Conservation (phyloP, 768 basidiomycete genomes). For the Russula earlei region DNA sequence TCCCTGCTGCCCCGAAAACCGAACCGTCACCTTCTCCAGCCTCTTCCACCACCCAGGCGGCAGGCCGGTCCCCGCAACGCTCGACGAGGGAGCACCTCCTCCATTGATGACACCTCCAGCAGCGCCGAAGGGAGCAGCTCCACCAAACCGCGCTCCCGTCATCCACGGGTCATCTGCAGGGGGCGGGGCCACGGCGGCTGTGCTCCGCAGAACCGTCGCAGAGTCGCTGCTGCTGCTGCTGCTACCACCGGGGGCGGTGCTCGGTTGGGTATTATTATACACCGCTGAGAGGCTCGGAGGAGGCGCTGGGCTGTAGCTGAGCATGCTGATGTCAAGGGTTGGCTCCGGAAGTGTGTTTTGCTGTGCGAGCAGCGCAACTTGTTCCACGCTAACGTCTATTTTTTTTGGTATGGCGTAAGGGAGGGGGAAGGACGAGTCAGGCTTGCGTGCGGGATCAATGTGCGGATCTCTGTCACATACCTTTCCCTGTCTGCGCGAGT, state of each 20-base stretch:
- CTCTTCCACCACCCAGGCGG: constrained; percentile 83
- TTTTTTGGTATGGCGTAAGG: neutral
- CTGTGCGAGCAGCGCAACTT: constrained; percentile 65
- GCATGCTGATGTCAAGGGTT: constrained; percentile 48
- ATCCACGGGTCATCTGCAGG: constrained; percentile 10
- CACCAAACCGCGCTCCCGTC: constrained; percentile 6
- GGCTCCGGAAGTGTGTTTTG: constrained; percentile 76
- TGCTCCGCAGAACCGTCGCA: neutral
- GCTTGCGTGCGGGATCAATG: neutral
- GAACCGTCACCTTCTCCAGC: constrained; percentile 62
- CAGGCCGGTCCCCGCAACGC: constrained; percentile 59
- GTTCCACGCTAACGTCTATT: constrained; percentile 72
- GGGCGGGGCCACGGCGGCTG: neutral
- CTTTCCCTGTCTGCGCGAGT: constrained; percentile 74
- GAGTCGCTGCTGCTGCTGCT: neutral
- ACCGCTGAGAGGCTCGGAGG: constrained; percentile 24
- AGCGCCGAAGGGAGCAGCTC: constrained; percentile 14
- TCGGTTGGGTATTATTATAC: neutral
- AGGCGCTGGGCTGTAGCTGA: constrained; percentile 37
- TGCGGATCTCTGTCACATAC: constrained; percentile 29
- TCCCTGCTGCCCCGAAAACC: constrained; percentile 79
- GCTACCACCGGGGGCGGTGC: too few species aligned
- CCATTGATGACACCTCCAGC: constrained; percentile 5
- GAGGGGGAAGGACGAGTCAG: neutral
- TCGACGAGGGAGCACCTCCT: constrained; percentile 40